Evolutionary conservation across 371 early-diverging fungal species (phyloP).

Genomic region (Mucor indicus): DNA sequence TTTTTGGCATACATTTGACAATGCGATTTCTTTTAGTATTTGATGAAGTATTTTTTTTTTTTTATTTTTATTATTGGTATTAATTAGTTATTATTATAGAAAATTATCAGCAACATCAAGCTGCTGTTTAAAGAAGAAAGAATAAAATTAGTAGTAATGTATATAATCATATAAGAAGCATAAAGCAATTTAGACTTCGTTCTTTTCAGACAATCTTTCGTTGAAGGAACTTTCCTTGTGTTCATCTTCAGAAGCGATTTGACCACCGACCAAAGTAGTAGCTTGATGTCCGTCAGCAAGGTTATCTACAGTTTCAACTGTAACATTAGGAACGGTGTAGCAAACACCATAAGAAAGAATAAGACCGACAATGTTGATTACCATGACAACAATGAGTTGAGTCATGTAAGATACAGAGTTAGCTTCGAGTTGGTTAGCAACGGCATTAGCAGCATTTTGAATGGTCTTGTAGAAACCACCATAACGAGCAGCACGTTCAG

Average conservation of each 20-base stretch:
- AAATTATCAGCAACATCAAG: slow-evolving; percentile 11
- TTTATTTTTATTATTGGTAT: too few relatives aligned
- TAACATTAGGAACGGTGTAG: slow-evolving; percentile 33
- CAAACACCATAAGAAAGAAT: slow-evolving; percentile 29
- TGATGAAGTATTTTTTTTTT: too few relatives aligned
- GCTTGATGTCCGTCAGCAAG: slow-evolving; percentile 13
- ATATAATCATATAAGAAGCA: too few relatives aligned
- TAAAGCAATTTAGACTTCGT: slow-evolving; percentile 9
- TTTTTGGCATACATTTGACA: too few relatives aligned
- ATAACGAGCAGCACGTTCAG: slow-evolving; percentile 66
- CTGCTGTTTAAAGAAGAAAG: too few relatives aligned
- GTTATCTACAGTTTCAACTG: slow-evolving; percentile 34
- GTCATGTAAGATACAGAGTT: slow-evolving; percentile 22
- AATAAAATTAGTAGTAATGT: too few relatives aligned
- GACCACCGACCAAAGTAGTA: slow-evolving; percentile 30
- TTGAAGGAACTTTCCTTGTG: slow-evolving; percentile 12
- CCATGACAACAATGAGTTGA: slow-evolving; percentile 26
- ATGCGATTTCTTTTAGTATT: too few relatives aligned
- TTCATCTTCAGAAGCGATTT: slow-evolving; percentile 13
- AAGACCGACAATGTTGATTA: slow-evolving; percentile 24
- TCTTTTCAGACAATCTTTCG: slow-evolving; percentile 12
- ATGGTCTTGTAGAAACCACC: slow-evolving; percentile 85
- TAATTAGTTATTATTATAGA: too few relatives aligned
- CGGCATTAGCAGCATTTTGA: slow-evolving; percentile 69
- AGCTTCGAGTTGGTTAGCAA: slow-evolving; percentile 42